Evolutionary conservation across 1,284 basidiomycete species (phyloP).

Genomic region (Laetiporus sulphureus): DNA sequence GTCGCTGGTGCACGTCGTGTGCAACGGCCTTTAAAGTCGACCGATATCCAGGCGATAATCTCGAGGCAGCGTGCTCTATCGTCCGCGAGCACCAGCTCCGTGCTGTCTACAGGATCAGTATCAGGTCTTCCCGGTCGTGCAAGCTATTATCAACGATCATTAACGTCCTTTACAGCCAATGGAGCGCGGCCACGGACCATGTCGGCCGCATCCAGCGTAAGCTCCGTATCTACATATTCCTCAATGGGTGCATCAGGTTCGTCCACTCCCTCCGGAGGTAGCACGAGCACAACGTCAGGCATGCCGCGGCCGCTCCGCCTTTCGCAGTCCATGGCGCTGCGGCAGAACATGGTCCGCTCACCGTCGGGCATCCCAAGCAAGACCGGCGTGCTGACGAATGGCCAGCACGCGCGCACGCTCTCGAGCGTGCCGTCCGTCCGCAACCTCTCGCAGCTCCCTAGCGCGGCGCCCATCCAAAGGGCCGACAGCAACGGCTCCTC

Average conservation of each 20-base stretch:
- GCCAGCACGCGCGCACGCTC: constrained; percentile 9
- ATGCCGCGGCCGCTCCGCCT: constrained; percentile 18
- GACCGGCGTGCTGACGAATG: background rate
- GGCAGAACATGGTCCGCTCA: background rate
- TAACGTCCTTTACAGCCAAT: no score
- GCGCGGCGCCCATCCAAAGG: background rate
- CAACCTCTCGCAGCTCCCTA: constrained; percentile 2
- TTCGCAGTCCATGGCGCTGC: constrained; percentile 7
- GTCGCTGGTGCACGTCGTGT: no score
- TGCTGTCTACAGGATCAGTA: constrained; percentile 1
- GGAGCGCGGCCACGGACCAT: constrained; percentile 2
- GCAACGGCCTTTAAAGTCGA: no score
- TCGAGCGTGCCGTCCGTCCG: constrained; percentile 12
- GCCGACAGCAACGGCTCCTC: background rate
- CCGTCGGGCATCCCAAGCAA: constrained; percentile 1
- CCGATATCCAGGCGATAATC: no score
- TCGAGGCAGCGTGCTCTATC: no score
- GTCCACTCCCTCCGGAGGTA: constrained; percentile 10
- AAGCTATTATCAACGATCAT: no score
- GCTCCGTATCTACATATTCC: constrained; percentile 15
- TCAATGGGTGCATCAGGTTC: constrained; percentile 6
- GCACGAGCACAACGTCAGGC: constrained; percentile 11
- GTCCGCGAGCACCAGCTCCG: constrained; percentile 3
- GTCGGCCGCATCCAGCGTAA: constrained; percentile 3
- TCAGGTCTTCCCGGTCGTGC: no score